Conservation (phyloP, 2,329 filamentous ascomycete genomes). For the Aspergillus nomiae region DNA sequence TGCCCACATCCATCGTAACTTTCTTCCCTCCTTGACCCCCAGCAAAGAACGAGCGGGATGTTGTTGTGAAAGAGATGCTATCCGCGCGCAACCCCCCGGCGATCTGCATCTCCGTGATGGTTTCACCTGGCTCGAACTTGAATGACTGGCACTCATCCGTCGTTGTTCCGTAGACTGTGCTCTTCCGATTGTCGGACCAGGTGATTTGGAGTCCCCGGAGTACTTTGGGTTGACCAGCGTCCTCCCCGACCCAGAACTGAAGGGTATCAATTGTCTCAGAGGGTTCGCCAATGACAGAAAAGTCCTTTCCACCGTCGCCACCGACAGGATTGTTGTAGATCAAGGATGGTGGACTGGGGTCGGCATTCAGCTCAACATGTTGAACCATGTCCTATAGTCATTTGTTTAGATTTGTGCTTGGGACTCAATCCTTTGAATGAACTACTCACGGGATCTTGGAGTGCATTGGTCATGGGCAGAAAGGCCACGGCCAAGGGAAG, state of each 20-base stretch:
- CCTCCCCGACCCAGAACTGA: not conserved
- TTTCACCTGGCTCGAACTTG: not conserved
- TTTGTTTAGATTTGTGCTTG: not conserved
- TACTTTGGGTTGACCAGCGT: not conserved
- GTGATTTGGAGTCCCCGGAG: not conserved
- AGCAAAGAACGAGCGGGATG: not conserved
- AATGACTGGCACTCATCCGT: not conserved
- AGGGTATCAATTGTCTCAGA: not conserved
- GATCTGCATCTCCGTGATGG: not conserved
- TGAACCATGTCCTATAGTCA: not conserved
- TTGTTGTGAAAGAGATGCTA: not conserved
- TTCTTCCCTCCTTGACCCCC: not conserved
- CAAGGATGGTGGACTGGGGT: not conserved
- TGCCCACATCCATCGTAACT: not conserved
- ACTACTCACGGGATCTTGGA: not conserved
- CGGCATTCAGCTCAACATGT: not conserved
- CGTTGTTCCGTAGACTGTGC: not conserved
- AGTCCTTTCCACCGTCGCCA: not conserved
- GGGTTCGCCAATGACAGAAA: not conserved
- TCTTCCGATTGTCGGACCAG: not conserved
- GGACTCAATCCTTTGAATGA: not conserved
- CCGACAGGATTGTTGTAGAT: not conserved
- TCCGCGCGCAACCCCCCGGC: not conserved
- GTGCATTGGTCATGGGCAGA: not conserved
- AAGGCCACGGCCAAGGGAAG: not conserved